Evolutionary conservation across 2,329 filamentous ascomycete genomes (phyloP).

Genomic region (Aspergillus oerlinghausenensis): DNA sequence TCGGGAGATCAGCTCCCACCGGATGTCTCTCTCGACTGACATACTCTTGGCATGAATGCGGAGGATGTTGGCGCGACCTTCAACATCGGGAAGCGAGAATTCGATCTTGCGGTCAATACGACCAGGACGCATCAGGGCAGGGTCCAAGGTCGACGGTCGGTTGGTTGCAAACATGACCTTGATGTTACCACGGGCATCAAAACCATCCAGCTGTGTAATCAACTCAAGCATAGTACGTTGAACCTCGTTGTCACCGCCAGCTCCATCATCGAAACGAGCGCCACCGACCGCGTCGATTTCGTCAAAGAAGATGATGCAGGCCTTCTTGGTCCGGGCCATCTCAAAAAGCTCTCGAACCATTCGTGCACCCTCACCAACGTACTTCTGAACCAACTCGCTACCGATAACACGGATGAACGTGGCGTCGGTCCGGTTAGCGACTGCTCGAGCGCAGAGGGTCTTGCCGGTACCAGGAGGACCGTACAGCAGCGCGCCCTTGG

Average conservation of each 20-base stretch:
- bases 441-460: slow-evolving; percentile 93
- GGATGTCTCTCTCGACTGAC: slow-evolving; percentile 97
- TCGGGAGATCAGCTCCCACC: slow-evolving; percentile 97
- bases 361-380: slow-evolving; percentile 93
- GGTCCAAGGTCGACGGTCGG: slow-evolving; percentile 88
- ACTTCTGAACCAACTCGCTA: slow-evolving; percentile 96
- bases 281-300: slow-evolving; percentile 96
- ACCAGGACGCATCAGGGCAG: slow-evolving; percentile 93
- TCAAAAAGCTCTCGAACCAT: slow-evolving; percentile 99
- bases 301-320: slow-evolving; percentile 99
- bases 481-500: slow-evolving; percentile 94
- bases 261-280: slow-evolving; percentile 92
- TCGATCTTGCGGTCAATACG: slow-evolving; percentile 99
- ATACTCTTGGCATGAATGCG: slow-evolving; percentile 99
- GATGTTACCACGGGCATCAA: slow-evolving; percentile 95
- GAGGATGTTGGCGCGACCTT: slow-evolving; percentile 94
- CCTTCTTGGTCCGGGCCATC: slow-evolving; percentile 99
- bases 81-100: slow-evolving; percentile 93
- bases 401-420: slow-evolving; percentile 99
- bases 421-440: slow-evolving; percentile 95
- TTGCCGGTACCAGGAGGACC: slow-evolving; percentile 98
- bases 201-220: slow-evolving; percentile 94
- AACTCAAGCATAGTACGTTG: slow-evolving; percentile 97
- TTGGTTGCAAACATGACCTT: slow-evolving; percentile 99
- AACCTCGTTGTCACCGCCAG: slow-evolving; percentile 95